These are phyloP conservation scores for Talaromyces albobiverticillius DNA, from an alignment of 2,329 filamentous ascomycete genomes.

Conservation along the genomic window DNA sequence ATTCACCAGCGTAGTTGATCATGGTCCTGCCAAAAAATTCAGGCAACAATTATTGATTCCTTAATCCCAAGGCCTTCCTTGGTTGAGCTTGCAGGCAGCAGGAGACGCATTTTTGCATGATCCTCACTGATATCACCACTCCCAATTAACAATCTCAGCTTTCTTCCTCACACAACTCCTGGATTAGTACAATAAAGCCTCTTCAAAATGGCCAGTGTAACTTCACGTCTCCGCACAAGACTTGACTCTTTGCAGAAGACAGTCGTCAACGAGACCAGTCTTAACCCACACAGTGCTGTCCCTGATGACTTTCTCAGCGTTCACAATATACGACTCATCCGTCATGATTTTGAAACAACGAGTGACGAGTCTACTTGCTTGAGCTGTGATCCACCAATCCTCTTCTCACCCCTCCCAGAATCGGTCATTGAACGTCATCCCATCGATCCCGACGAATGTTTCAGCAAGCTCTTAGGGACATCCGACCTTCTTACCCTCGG, in stretches of 20 bases:
- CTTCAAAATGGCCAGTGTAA: conserved; percentile 2
- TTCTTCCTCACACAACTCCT: no score
- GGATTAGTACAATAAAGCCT: no score
- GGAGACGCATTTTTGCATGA: no score
- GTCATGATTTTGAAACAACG: not conserved
- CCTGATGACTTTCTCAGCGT: not conserved
- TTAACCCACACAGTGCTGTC: not conserved
- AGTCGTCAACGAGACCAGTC: not conserved
- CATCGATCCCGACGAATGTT: not conserved
- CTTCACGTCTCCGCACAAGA: not conserved
- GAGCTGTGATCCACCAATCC: not conserved
- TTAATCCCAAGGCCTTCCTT: no score
- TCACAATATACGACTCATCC: not conserved
- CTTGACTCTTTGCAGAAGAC: not conserved
- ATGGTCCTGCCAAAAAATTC: no score
- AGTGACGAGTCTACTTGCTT: not conserved
- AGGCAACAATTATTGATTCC: no score
- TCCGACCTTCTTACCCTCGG: no score
- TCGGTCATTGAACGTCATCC: not conserved
- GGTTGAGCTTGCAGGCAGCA: no score
- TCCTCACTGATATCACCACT: no score
- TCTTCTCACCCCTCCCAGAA: not conserved
- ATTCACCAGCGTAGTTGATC: no score
- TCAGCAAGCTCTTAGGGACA: not conserved
- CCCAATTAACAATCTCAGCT: no score